Percentiles rank a stretch among this genome's conserved stretches.
These are phyloP conservation scores for Posidonia australis DNA, from an alignment of 106 monocot species.

Conservation along the genomic window DNA sequence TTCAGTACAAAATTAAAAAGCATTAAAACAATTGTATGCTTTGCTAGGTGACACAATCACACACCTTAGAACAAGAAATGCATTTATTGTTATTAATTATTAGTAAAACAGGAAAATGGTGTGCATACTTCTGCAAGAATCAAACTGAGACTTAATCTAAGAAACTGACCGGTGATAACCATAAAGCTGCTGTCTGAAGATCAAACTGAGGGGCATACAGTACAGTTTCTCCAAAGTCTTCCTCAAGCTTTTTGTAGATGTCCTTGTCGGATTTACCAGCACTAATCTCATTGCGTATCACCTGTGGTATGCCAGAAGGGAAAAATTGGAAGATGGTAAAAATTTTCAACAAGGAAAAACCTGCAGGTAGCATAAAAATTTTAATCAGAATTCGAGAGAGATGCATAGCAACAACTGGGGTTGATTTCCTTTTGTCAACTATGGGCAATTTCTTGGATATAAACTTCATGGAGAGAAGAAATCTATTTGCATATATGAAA, in stretches of 20 bases:
- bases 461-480: too few species aligned
- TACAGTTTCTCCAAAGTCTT: conserved; percentile 79
- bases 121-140: not conserved
- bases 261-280: conserved; percentile 80
- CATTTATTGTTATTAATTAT: not conserved
- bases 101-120: not conserved
- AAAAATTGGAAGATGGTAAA: too few species aligned
- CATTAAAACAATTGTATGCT: too few species aligned
- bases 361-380: too few species aligned
- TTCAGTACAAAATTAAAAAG: not conserved
- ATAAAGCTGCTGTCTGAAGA: conserved; percentile 71
- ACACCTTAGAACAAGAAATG: too few species aligned
- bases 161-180: conserved; percentile 72
- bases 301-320: conserved; percentile 18
- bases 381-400: too few species aligned
- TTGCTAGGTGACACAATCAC: too few species aligned
- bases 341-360: too few species aligned
- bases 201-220: conserved; percentile 79
- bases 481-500: too few species aligned
- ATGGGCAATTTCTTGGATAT: too few species aligned
- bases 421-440: too few species aligned
- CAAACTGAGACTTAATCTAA: not conserved
- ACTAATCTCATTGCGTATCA: conserved; percentile 73
- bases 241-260: conserved; percentile 68
- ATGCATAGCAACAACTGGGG: too few species aligned